Percentiles rank a stretch among this genome's conserved stretches.
These are phyloP conservation scores for Botrytis elliptica DNA, from an alignment of 2,329 filamentous ascomycete species.

Conservation along the genomic window DNA sequence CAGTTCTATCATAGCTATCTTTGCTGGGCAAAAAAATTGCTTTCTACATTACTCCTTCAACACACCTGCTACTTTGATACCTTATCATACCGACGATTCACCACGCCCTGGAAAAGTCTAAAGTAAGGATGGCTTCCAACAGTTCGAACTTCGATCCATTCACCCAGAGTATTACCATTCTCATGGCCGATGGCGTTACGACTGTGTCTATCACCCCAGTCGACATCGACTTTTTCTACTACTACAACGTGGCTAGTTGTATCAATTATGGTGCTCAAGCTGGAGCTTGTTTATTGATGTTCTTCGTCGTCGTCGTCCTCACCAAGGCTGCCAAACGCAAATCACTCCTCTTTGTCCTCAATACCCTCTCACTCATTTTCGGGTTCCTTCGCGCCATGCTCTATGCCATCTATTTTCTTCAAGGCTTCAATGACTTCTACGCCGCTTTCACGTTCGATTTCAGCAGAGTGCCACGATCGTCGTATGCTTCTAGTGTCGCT, in stretches of 20 bases:
- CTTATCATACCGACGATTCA: background rate
- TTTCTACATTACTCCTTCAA: background rate
- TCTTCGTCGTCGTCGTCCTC: slow-evolving; percentile 57
- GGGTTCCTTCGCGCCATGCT: slow-evolving; percentile 53
- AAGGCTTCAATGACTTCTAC: slow-evolving; percentile 52
- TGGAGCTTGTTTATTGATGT: slow-evolving; percentile 56
- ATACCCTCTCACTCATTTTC: slow-evolving; percentile 53
- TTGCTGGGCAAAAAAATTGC: background rate
- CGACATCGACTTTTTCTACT: slow-evolving; percentile 46
- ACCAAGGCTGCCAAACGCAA: slow-evolving; percentile 58
- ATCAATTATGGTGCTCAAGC: slow-evolving; percentile 61
- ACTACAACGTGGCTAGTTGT: slow-evolving; percentile 48
- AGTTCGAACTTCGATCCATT: slow-evolving; percentile 47
- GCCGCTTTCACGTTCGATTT: slow-evolving; percentile 49
- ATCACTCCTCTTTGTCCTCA: slow-evolving; percentile 59
- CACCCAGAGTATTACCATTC: slow-evolving; percentile 51
- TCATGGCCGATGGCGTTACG: slow-evolving; percentile 44
- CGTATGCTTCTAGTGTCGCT: slow-evolving; percentile 49
- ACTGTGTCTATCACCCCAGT: slow-evolving; percentile 44
- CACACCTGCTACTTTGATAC: background rate
- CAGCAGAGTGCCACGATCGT: slow-evolving; percentile 43
- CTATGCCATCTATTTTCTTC: slow-evolving; percentile 50
- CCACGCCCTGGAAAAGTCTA: background rate
- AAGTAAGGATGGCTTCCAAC: slow-evolving; percentile 6
- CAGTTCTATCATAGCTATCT: background rate